phyloP scores from a whole-genome alignment of 208 protist genomes.

The Wallacemonas sp. region DNA sequence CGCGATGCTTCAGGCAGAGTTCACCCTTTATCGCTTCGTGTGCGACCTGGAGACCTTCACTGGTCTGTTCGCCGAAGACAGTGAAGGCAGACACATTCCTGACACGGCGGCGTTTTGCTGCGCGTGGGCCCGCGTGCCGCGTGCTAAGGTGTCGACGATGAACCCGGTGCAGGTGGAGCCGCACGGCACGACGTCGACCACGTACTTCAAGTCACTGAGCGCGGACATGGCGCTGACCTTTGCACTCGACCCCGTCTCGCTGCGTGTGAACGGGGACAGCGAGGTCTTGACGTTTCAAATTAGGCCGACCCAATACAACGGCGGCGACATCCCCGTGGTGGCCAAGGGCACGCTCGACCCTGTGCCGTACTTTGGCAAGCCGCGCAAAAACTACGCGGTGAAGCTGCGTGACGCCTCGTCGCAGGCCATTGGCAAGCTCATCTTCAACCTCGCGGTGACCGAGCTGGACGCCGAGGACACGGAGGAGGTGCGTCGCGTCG shows the following conservation, averaged over 20 bases:
- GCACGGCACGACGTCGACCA: slow-evolving; percentile 32
- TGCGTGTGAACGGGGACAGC: slow-evolving; percentile 43
- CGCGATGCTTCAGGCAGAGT: slow-evolving; percentile 64
- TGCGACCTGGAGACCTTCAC: slow-evolving; percentile 73
- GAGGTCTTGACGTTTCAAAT: slow-evolving; percentile 75
- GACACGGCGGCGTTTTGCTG: slow-evolving; percentile 71
- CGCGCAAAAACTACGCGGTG: slow-evolving; percentile 86
- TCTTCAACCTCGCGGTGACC: slow-evolving; percentile 67
- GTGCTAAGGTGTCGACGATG: slow-evolving; percentile 25
- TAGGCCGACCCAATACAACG: slow-evolving; percentile 50
- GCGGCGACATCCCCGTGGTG: slow-evolving; percentile 51
- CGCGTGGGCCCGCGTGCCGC: slow-evolving; percentile 55
- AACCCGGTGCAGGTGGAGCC: slow-evolving; percentile 19
- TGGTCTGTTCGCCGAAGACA: slow-evolving; percentile 56
- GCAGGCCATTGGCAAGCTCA: slow-evolving; percentile 74
- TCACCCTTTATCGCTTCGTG: slow-evolving; percentile 82
- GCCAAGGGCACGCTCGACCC: slow-evolving; percentile 83
- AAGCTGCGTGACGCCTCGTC: slow-evolving; percentile 72
- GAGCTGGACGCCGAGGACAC: slow-evolving; percentile 32
- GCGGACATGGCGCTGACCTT: slow-evolving; percentile 71
- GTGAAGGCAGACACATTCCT: slow-evolving; percentile 52
- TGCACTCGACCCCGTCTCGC: slow-evolving; percentile 14
- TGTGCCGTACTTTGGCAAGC: slow-evolving; percentile 59
- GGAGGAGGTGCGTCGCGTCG: slow-evolving; percentile 3
- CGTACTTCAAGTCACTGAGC: slow-evolving; percentile 57